A percentile compares a stretch with the other conserved stretches of the same genome.
phyloP scores from a whole-genome alignment of 2,329 filamentous ascomycete species.

The Arachnomyces sp. region DNA sequence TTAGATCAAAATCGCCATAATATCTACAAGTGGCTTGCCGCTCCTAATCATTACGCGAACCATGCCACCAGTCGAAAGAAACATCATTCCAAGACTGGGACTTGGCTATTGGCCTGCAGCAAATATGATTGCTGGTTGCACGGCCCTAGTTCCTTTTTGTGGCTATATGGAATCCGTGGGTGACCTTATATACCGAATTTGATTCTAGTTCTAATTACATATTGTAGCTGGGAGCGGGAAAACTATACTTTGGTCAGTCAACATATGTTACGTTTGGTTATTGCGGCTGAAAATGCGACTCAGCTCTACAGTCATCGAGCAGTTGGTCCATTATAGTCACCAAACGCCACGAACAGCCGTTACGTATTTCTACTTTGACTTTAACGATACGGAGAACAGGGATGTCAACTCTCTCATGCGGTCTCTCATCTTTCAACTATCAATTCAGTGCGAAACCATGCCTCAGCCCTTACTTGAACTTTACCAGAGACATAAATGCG shows the following conservation, averaged over 20 bases:
- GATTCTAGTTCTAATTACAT: no score
- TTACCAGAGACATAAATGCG: neutral
- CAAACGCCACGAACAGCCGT: constrained; percentile 1
- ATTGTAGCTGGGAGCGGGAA: constrained; percentile 10
- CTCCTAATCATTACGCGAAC: no score
- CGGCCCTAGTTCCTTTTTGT: neutral
- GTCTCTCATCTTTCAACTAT: constrained; percentile 7
- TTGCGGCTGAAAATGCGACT: constrained; percentile 1
- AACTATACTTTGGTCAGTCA: constrained; percentile 8
- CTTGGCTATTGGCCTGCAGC: no score
- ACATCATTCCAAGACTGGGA: no score
- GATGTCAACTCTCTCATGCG: constrained; percentile 7
- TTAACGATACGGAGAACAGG: constrained; percentile 11
- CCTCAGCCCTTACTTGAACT: constrained; percentile 4
- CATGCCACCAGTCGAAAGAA: no score
- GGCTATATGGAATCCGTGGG: constrained; percentile 7
- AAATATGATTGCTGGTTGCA: no score
- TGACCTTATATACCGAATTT: no score
- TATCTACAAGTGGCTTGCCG: no score
- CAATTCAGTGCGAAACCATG: constrained; percentile 3
- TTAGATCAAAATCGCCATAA: no score
- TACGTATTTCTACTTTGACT: constrained; percentile 14
- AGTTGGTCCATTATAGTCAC: neutral
- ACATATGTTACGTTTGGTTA: neutral
- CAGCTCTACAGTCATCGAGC: constrained; percentile 8